Conservation (phyloP, 805 yeast species). For the Hanseniaspora lachancei region DNA sequence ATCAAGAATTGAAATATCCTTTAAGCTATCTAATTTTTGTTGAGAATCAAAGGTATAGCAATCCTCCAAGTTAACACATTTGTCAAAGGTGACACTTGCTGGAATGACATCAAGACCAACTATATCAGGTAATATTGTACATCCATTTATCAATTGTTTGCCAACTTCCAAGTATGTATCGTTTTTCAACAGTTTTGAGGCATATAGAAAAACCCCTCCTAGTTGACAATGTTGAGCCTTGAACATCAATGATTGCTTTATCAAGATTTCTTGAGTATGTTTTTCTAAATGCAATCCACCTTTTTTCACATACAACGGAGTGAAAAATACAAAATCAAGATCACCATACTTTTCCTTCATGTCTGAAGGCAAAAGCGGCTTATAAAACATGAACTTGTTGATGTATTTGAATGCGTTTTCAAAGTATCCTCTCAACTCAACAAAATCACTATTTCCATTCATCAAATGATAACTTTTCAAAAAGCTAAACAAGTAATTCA, state of each 20-base stretch:
- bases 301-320: slow-evolving; percentile 12
- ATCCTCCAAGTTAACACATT: slow-evolving; percentile 6
- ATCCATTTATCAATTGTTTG: slow-evolving; percentile 35
- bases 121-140: slow-evolving; percentile 32
- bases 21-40: slow-evolving; percentile 18
- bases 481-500: slow-evolving; percentile 35
- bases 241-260: slow-evolving; percentile 13
- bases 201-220: slow-evolving; percentile 42
- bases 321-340: slow-evolving; percentile 18
- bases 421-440: slow-evolving; percentile 25
- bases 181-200: slow-evolving; percentile 30
- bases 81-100: slow-evolving; percentile 28
- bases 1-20: slow-evolving; percentile 11
- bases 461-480: slow-evolving; percentile 37
- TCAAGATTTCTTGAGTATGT: slow-evolving; percentile 11
- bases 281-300: slow-evolving; percentile 20
- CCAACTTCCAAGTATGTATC: slow-evolving; percentile 30
- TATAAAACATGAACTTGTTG: slow-evolving; percentile 31
- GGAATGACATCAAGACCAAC: slow-evolving; percentile 30
- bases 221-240: slow-evolving; percentile 32
- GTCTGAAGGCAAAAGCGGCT: slow-evolving; percentile 34
- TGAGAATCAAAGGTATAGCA: slow-evolving; percentile 17
- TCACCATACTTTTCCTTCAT: slow-evolving; percentile 14
- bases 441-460: slow-evolving; percentile 25
- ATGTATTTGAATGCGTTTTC: slow-evolving; percentile 29